Conservation (phyloP, 2,329 filamentous ascomycete species). For the Hypoxylon sp. region DNA sequence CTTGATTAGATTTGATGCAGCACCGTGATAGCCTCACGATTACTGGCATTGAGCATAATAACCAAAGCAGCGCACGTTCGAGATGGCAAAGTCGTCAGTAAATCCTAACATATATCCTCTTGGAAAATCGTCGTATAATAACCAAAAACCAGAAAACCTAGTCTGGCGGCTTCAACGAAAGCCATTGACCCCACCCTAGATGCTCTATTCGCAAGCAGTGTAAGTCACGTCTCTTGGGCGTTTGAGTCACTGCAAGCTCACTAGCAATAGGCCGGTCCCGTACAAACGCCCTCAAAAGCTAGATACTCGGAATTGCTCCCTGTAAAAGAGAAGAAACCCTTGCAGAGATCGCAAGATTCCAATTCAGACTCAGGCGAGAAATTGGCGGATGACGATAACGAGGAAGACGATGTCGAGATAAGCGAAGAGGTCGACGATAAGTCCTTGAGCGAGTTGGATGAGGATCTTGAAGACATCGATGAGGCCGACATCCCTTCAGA, state of each 20-base stretch:
- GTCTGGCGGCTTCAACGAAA: conserved; percentile 64
- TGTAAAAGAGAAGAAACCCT: conserved; percentile 55
- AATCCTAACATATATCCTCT: background rate
- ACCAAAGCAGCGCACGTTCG: conserved; percentile 13
- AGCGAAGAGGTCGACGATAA: conserved; percentile 54
- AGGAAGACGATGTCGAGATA: conserved; percentile 42
- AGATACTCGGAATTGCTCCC: conserved; percentile 61
- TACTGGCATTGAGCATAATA: background rate
- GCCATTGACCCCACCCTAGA: conserved; percentile 78
- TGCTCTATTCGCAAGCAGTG: conserved; percentile 80
- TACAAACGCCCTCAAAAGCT: conserved; percentile 62
- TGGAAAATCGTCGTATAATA: conserved; percentile 32
- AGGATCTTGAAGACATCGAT: conserved; percentile 55
- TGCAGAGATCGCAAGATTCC: conserved; percentile 47
- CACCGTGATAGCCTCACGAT: conserved; percentile 19
- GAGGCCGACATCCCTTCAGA: conserved; percentile 61
- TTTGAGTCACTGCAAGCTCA: conserved; percentile 27
- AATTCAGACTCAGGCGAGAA: conserved; percentile 44
- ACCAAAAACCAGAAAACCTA: conserved; percentile 56
- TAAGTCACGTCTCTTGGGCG: conserved; percentile 62
- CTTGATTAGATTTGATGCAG: background rate
- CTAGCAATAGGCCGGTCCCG: conserved; percentile 62
- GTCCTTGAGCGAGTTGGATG: conserved; percentile 58
- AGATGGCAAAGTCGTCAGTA: conserved; percentile 55
- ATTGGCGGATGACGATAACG: conserved; percentile 31